Percentiles rank a stretch among this genome's conserved stretches.
These are phyloP conservation scores for Postia placenta DNA, from an alignment of 768 basidiomycete species.

Conservation along the genomic window DNA sequence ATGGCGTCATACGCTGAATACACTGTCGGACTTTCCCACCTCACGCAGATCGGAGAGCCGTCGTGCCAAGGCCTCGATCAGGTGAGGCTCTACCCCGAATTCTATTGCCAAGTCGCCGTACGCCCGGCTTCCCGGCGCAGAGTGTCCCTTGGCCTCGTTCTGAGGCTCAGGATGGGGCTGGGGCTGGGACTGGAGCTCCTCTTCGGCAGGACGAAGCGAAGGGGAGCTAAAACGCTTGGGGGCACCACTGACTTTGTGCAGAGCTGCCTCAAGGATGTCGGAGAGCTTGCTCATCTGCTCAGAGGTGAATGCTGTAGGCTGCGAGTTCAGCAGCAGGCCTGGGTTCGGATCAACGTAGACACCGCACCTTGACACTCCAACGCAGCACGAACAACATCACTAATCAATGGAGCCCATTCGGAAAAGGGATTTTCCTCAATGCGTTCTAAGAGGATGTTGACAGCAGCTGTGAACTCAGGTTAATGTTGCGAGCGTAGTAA, in stretches of 20 bases:
- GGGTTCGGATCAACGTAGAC: neutral
- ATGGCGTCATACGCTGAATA: slow-evolving; percentile 1
- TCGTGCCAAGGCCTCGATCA: slow-evolving; percentile 63
- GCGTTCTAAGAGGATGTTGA: slow-evolving; percentile 53
- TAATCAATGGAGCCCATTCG: slow-evolving; percentile 37
- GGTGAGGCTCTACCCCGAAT: slow-evolving; percentile 64
- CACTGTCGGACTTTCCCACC: neutral
- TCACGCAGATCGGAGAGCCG: slow-evolving; percentile 34
- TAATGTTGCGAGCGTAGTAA: neutral
- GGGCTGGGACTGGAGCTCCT: no score
- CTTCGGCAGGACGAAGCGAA: slow-evolving; percentile 1
- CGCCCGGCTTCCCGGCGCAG: slow-evolving; percentile 16
- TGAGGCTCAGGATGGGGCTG: neutral
- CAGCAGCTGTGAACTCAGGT: slow-evolving; percentile 31
- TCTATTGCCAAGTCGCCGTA: slow-evolving; percentile 60
- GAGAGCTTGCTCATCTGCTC: slow-evolving; percentile 48
- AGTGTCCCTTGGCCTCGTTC: neutral
- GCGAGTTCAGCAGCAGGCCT: slow-evolving; percentile 7
- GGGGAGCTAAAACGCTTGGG: slow-evolving; percentile 1
- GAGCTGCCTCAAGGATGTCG: slow-evolving; percentile 33
- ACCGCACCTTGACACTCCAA: slow-evolving; percentile 54
- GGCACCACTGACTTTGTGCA: slow-evolving; percentile 19
- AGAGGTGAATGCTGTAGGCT: slow-evolving; percentile 52
- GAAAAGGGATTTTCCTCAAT: slow-evolving; percentile 29
- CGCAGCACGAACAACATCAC: slow-evolving; percentile 38